Percentiles rank a stretch among this genome's conserved stretches.
Conservation (phyloP, 2,329 filamentous ascomycete species). For the Botryotinia convoluta region DNA sequence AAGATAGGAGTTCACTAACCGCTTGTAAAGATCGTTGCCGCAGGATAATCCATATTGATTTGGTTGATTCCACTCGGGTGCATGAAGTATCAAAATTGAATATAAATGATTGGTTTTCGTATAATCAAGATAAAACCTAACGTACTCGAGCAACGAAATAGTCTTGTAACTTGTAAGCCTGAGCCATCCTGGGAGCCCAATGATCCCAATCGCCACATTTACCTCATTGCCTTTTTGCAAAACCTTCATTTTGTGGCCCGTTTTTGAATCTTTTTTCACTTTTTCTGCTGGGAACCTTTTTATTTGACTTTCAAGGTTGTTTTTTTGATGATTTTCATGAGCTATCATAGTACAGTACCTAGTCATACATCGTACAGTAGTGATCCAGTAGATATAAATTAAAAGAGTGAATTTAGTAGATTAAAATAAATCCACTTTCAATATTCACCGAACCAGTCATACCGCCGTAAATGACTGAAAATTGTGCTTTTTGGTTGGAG, state of each 20-base stretch:
- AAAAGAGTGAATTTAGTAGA: background rate
- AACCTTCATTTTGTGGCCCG: background rate
- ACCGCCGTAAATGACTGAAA: background rate
- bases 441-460: slow-evolving; percentile 11
- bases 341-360: background rate
- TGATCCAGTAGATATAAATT: background rate
- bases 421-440: background rate
- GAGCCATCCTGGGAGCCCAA: slow-evolving; percentile 6
- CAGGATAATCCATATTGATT: background rate
- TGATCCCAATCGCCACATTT: slow-evolving; percentile 7
- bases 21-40: background rate
- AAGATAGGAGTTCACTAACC: slow-evolving; percentile 1
- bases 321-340: background rate
- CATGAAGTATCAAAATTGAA: background rate
- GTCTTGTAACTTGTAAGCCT: background rate
- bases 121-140: background rate
- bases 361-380: background rate
- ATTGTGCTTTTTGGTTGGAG: background rate
- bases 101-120: background rate
- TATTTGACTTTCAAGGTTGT: background rate
- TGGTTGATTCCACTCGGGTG: background rate
- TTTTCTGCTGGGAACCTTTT: background rate
- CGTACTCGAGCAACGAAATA: background rate
- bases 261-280: background rate
- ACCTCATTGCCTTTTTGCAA: background rate